Percentiles rank a stretch among this genome's conserved stretches.
These are phyloP conservation scores for Hemerocallis citrina DNA, from an alignment of 106 monocot species.

Conservation along the genomic window DNA sequence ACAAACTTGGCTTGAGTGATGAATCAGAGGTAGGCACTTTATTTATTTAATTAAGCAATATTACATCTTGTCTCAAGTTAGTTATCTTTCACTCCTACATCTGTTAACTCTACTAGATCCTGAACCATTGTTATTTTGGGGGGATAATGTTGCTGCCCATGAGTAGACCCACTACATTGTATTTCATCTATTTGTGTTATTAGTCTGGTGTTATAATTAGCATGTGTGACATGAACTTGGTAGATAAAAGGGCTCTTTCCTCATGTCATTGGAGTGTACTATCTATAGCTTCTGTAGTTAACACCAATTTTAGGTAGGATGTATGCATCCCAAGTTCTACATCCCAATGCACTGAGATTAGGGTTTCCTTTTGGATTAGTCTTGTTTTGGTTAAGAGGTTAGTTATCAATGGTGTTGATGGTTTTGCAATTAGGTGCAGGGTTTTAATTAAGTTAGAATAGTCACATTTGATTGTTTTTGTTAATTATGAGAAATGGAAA, in stretches of 20 bases:
- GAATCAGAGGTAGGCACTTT: slow-evolving; percentile 54
- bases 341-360: neutral
- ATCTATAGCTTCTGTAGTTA: neutral
- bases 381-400: slow-evolving; percentile 1
- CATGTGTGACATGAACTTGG: slow-evolving; percentile 10
- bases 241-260: slow-evolving; percentile 14
- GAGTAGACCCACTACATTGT: neutral
- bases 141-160: neutral
- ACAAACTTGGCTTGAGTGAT: slow-evolving; percentile 48
- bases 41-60: neutral
- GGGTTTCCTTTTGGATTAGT: neutral
- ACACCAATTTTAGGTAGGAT: slow-evolving; percentile 6
- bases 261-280: neutral
- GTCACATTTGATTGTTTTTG: neutral
- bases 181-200: neutral
- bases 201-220: neutral
- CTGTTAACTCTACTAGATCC: neutral
- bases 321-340: neutral
- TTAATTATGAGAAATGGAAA: too few species aligned
- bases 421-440: neutral
- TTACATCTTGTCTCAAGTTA: too few species aligned
- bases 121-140: neutral
- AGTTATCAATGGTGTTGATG: slow-evolving; percentile 7
- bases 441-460: neutral
- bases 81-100: neutral